Evolutionary conservation across 1,284 basidiomycete genomes (phyloP).

Genomic region (Ustilago bromivora): DNA sequence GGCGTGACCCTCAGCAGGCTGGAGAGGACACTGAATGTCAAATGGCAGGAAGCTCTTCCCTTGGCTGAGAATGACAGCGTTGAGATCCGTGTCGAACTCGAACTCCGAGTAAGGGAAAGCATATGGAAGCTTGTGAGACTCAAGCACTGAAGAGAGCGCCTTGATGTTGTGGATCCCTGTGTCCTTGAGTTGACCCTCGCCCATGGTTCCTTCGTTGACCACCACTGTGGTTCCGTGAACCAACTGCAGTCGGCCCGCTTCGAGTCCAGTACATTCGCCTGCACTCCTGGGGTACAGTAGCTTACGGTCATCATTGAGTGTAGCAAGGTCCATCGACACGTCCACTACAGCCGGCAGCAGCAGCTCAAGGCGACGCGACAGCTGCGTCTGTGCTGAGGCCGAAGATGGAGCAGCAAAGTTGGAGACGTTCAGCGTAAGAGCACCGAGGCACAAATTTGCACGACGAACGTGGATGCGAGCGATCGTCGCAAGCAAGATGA

Average conservation of each 20-base stretch:
- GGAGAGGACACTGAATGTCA: constrained; percentile 56
- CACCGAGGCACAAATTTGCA: constrained; percentile 78
- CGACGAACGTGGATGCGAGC: constrained; percentile 79
- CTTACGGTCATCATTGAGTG: constrained; percentile 73
- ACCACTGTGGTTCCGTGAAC: constrained; percentile 77
- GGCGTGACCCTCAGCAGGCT: not conserved
- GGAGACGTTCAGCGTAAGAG: constrained; percentile 74
- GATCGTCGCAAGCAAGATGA: constrained; percentile 78
- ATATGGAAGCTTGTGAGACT: constrained; percentile 80
- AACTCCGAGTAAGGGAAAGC: constrained; percentile 82
- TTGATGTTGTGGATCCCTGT: constrained; percentile 79
- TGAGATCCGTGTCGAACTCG: constrained; percentile 80
- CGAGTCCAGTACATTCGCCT: constrained; percentile 79
- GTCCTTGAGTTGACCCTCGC: constrained; percentile 78
- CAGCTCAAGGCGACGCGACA: constrained; percentile 73
- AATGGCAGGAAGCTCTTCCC: constrained; percentile 73
- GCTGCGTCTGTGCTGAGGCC: constrained; percentile 74
- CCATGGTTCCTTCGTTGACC: constrained; percentile 77
- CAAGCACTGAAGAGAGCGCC: constrained; percentile 78
- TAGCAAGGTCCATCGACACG: constrained; percentile 70
- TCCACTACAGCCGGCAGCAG: constrained; percentile 75
- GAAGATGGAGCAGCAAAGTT: constrained; percentile 70
- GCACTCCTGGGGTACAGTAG: constrained; percentile 72
- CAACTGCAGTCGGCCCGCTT: constrained; percentile 81
- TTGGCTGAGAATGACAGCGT: constrained; percentile 76